phyloP scores from a whole-genome alignment of 169 alveolate species.

The Plasmodium fragile region DNA sequence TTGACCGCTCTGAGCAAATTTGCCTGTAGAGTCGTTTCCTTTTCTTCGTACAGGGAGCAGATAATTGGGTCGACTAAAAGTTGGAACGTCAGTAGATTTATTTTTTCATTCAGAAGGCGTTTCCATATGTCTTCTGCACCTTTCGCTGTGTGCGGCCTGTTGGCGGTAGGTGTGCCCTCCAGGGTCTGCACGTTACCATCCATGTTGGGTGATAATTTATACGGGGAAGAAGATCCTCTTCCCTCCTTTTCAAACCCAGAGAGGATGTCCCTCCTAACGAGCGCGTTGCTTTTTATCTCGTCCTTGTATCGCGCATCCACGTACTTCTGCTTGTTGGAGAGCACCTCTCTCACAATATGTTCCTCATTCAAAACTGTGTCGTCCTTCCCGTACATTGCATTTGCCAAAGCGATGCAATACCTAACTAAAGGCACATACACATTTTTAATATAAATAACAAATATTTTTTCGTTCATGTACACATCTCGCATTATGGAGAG shows the following conservation, averaged over 20 bases:
- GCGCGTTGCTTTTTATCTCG: not conserved
- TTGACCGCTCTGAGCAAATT: constrained; percentile 42
- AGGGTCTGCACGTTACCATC: not conserved
- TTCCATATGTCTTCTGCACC: not conserved
- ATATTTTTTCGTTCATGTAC: constrained; percentile 30
- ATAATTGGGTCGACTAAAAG: constrained; percentile 72
- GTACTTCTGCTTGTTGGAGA: constrained; percentile 15
- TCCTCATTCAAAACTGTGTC: constrained; percentile 1
- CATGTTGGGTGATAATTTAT: not conserved
- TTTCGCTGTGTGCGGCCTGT: not conserved
- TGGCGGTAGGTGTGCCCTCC: not conserved
- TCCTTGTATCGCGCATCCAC: not conserved
- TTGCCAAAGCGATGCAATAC: constrained; percentile 9
- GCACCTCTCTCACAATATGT: constrained; percentile 23
- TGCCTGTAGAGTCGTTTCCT: constrained; percentile 29
- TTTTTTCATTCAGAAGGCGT: not conserved
- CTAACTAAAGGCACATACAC: constrained; percentile 14
- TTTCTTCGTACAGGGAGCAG: constrained; percentile 54
- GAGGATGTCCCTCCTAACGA: not conserved
- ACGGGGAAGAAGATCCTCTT: not conserved
- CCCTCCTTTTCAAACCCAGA: not conserved
- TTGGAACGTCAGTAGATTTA: constrained; percentile 15
- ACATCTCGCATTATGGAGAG: constrained; percentile 16
- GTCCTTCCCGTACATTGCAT: constrained; percentile 17
- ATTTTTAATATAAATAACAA: constrained; percentile 32